Percentiles rank a stretch among this genome's conserved stretches.
Evolutionary conservation across 1,284 basidiomycete genomes (phyloP).

Genomic region (Pterulicium gracile): DNA sequence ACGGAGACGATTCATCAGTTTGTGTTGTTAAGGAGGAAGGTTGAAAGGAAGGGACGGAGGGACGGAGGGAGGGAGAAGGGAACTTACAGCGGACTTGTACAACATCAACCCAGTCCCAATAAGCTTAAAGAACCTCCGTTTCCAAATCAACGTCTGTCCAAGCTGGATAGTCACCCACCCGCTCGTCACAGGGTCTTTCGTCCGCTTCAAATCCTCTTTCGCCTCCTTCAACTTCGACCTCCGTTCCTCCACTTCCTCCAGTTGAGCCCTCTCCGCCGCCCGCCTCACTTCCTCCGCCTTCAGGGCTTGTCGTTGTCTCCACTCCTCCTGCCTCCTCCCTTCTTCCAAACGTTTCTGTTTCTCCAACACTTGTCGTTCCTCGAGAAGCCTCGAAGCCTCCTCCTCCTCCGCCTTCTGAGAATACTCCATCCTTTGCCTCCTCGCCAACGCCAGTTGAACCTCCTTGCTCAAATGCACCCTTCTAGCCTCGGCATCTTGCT

Average conservation of each 20-base stretch:
- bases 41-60: too few species aligned
- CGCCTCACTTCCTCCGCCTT: background rate
- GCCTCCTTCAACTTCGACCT: constrained; percentile 34
- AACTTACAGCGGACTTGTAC: constrained; percentile 30
- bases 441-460: constrained; percentile 33
- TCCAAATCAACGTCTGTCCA: constrained; percentile 45
- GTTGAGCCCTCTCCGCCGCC: background rate
- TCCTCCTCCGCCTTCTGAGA: constrained; percentile 43
- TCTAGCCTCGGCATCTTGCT: constrained; percentile 26
- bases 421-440: constrained; percentile 33
- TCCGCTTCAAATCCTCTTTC: constrained; percentile 27
- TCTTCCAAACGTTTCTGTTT: constrained; percentile 33
- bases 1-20: constrained; percentile 5
- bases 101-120: constrained; percentile 36
- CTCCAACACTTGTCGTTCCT: constrained; percentile 35
- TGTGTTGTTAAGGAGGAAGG: constrained; percentile 4
- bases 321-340: constrained; percentile 26
- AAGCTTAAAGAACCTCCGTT: constrained; percentile 54
- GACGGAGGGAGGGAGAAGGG: background rate
- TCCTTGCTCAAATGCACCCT: constrained; percentile 37
- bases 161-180: constrained; percentile 64
- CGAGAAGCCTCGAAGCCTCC: constrained; percentile 29
- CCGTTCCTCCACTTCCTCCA: constrained; percentile 29
- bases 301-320: background rate
- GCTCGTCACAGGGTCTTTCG: constrained; percentile 26